Base-by-base conservation (phyloP, 2,329 filamentous ascomycete genomes). In the Talaromyces sp. region DNA sequence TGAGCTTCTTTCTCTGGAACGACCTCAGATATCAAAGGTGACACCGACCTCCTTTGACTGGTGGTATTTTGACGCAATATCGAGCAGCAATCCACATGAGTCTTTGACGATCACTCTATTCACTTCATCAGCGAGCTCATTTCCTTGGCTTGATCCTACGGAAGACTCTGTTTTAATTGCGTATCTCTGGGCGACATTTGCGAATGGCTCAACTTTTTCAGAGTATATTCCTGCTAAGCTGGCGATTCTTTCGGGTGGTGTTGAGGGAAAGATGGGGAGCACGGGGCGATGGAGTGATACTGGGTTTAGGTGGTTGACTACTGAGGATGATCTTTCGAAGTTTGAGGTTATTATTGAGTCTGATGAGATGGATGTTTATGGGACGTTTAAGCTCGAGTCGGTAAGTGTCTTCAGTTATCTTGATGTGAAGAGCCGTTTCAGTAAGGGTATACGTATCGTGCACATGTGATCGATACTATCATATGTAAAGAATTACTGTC, bases 11-110 rank as follows among this genome's bases (percentile, higher is more conserved):
- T 56, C 47, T 9, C 55, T 70, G 4, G 65, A 70, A 44, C 42
- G 57, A 20, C 69, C 70, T 0, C 65, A 68, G 41, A 24, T 71
- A 7, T 44, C 52, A 30, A 40, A 35, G 10, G 57, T 71, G 44
- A 72, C 70, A 44, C 16, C 47, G 29, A 61, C 66, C 22, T 64
- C 64, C 16, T 73, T 69, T 41, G 69, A 72, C 58, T 75, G 72
- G 71, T 76, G 73, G 74, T 75, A 73, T 53, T 75, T 75, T 40
- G 71, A 76, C 52, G 70, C 60, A 17, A 63, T 76, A 10, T 64
- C 71, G 1, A 43, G 55, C 2, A 56, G 57, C 7, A 60, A 66
- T 41, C 53, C 63, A 1, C 52, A 59, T 7, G 58, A 64, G 17
- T 67, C 65, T 0, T 45, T 74, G 7, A 63, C 65, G 0, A 42